Base-by-base conservation (phyloP, 257 asterid species). In the Gardenia jasminoides region DNA sequence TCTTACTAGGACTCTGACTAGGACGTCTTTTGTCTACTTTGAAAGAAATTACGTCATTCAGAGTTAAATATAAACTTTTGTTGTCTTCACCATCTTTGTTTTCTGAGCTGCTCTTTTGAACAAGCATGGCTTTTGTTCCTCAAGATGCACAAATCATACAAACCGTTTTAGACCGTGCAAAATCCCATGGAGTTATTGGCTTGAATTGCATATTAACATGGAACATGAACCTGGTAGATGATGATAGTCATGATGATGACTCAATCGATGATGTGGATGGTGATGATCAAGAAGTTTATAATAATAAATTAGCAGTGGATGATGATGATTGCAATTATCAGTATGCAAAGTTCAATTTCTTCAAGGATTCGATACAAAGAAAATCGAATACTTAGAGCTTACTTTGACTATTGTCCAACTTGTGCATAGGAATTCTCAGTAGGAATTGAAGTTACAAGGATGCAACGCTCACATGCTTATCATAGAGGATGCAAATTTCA, bases 401-500 rank as follows among this genome's bases (percentile, higher is more conserved):
- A 5, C 28, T 62, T n/a, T 16, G 76, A 47, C 31, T 3, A 26
- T 10, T 72, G 76, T 28, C 0, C 54, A 26, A 48, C 47, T 44
- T 72, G 76, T n/a, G 7, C 47, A 43, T 62, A 72, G 31, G 59
- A 44, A 28, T n/a, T 44, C 39, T 15, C 19, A 10, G 43, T 0
- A 20, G 76, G 76, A 43, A 7, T 22, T 10, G 41, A 48, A 24
- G 76, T 4, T 44, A 72, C 30, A 24, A 36, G 76, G 30, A 72
- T 72, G 76, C 76, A 36, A n/a, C 47, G 76, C 16, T 72, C 76
- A 16, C 76, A 72, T 26, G 16, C 4, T 10, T 72, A 44, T 47
- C 76, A 71, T 71, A 46, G 61, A 72, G 20, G 33, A 10, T 72
- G 76, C 43, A 72, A 47, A 10, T 15, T 44, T 72, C 61, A 72